Conservation (phyloP, 106 monocot genomes). For the Allium fistulosum region DNA sequence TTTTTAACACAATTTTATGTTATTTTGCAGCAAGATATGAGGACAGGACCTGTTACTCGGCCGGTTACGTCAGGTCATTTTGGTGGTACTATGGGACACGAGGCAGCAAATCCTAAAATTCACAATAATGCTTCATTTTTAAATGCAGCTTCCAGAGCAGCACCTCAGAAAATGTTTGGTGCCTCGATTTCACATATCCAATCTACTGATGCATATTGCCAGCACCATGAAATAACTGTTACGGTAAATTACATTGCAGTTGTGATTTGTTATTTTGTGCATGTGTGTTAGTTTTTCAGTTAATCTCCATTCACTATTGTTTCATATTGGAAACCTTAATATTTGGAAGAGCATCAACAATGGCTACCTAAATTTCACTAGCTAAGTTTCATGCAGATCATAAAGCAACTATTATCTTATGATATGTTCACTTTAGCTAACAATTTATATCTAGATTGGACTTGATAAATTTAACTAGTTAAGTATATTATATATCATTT, state of each 20-base stretch:
- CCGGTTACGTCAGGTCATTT: constrained; percentile 21
- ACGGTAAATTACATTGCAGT: constrained; percentile 23
- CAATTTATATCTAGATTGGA: too few relatives aligned
- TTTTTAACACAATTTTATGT: not conserved
- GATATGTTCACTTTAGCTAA: too few relatives aligned
- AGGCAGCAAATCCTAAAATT: constrained; percentile 19
- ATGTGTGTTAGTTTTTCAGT: not conserved
- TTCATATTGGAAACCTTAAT: too few relatives aligned
- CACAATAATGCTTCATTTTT: constrained; percentile 35
- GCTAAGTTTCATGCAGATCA: too few relatives aligned
- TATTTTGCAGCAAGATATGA: constrained; percentile 34
- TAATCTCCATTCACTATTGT: too few relatives aligned
- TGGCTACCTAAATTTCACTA: too few relatives aligned
- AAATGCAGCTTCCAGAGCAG: constrained; percentile 24
- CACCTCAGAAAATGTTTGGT: constrained; percentile 22
- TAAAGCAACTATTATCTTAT: too few relatives aligned
- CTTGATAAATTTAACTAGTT: too few relatives aligned
- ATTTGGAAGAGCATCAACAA: too few relatives aligned
- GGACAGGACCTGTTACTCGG: constrained; percentile 2
- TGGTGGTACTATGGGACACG: constrained; percentile 32
- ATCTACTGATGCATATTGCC: constrained; percentile 40
- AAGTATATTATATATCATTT: too few relatives aligned
- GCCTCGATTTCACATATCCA: constrained; percentile 26
- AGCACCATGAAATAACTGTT: constrained; percentile 63
- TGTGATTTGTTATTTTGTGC: not conserved